Evolutionary conservation across 768 basidiomycete genomes (phyloP).

Genomic region (Nidularia pulvinata): DNA sequence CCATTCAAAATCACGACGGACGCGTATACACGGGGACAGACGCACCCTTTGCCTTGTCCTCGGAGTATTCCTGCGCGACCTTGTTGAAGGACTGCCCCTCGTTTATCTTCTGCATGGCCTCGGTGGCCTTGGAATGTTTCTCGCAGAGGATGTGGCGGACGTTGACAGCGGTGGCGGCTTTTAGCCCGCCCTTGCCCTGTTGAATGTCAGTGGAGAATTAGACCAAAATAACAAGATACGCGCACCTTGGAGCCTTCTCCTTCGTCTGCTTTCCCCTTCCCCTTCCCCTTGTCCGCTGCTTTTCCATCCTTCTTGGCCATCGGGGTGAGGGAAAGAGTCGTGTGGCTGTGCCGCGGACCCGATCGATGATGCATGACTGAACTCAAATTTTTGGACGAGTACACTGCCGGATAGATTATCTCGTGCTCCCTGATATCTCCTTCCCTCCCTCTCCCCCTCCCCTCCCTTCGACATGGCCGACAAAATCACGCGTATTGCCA

Average conservation of each 20-base stretch:
- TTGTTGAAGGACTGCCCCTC: slow-evolving; percentile 85
- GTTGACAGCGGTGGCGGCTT: slow-evolving; percentile 80
- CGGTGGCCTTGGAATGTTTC: slow-evolving; percentile 79
- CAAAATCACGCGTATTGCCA: slow-evolving; percentile 98
- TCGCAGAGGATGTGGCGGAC: slow-evolving; percentile 90
- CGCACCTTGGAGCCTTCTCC: slow-evolving; percentile 41
- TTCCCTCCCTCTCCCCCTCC: slow-evolving; percentile 10
- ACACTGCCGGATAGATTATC: slow-evolving; percentile 6
- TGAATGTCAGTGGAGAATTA: neutral
- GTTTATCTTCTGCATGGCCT: slow-evolving; percentile 80
- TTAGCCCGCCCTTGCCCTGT: slow-evolving; percentile 61
- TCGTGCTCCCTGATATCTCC: slow-evolving; percentile 4
- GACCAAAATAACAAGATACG: slow-evolving; percentile 9
- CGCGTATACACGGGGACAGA: neutral
- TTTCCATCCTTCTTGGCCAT: slow-evolving; percentile 40
- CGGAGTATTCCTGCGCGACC: slow-evolving; percentile 88
- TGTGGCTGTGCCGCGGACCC: neutral
- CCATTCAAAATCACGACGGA: neutral
- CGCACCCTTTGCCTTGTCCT: slow-evolving; percentile 87
- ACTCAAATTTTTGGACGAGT: slow-evolving; percentile 7
- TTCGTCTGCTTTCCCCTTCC: slow-evolving; percentile 35
- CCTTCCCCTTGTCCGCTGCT: slow-evolving; percentile 42
- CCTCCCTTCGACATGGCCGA: slow-evolving; percentile 62
- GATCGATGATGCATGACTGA: neutral
- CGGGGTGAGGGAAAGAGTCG: neutral